Conservation (phyloP, 176 grass and related monocot species). For the Juncus effusus region DNA sequence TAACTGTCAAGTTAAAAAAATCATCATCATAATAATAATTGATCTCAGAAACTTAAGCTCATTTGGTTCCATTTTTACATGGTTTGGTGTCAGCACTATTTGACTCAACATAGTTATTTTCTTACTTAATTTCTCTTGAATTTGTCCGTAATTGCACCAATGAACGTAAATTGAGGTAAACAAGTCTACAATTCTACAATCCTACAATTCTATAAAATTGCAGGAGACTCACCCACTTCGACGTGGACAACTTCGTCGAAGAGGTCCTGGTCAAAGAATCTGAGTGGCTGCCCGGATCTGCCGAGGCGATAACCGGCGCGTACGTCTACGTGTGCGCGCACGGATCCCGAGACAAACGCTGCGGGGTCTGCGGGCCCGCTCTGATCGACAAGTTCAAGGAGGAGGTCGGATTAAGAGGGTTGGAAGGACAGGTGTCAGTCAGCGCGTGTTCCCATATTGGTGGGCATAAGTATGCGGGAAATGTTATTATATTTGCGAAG, state of each 20-base stretch:
- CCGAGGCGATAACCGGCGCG: conserved; percentile 57
- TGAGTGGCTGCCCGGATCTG: conserved; percentile 70
- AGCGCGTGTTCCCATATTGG: conserved; percentile 89
- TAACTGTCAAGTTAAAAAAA: no score
- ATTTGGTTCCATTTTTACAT: no score
- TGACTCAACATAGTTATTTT: no score
- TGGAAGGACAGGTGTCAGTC: conserved; percentile 57
- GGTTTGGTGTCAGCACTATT: no score
- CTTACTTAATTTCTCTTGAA: no score
- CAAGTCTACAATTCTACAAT: conserved; percentile 27
- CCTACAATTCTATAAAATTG: conserved; percentile 29
- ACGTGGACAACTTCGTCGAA: conserved; percentile 86
- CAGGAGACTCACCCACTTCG: conserved; percentile 80
- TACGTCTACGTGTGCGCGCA: conserved; percentile 92
- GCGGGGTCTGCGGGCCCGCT: conserved; percentile 82
- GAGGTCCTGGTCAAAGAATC: conserved; percentile 83
- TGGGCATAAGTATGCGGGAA: conserved; percentile 97
- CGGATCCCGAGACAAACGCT: conserved; percentile 83
- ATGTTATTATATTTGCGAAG: conserved; percentile 79
- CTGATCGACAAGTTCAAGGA: conserved; percentile 76
- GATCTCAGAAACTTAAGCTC: no score
- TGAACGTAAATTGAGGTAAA: not conserved
- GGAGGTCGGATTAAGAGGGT: conserved; percentile 54
- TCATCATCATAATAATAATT: no score
- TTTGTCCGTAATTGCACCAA: no score